Percentiles rank a stretch among this genome's conserved stretches.
phyloP scores from a whole-genome alignment of 768 basidiomycete genomes.

The Tephrocybe sp. region DNA sequence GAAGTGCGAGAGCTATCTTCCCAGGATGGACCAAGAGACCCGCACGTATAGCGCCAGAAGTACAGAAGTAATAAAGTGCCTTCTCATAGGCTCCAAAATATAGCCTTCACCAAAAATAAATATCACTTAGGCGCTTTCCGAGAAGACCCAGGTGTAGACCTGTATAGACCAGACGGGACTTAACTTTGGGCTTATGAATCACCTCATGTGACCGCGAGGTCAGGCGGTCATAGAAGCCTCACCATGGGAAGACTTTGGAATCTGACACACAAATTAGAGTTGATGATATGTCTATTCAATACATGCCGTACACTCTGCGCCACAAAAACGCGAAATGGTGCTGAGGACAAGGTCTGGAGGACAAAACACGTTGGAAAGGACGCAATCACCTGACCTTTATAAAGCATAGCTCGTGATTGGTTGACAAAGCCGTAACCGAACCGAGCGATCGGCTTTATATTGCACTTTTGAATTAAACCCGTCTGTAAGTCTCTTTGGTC shows the following conservation, averaged over 20 bases:
- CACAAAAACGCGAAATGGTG: not conserved
- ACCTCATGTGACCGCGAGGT: too few species aligned
- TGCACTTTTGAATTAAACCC: conserved; percentile 13
- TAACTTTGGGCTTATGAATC: too few species aligned
- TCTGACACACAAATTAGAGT: not conserved
- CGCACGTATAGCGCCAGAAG: too few species aligned
- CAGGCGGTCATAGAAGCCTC: not conserved
- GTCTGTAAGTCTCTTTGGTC: conserved; percentile 6
- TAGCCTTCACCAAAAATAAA: too few species aligned
- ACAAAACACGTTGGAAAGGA: not conserved
- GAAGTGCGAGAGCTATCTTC: too few species aligned
- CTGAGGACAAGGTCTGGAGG: not conserved
- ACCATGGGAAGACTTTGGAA: conserved; percentile 1
- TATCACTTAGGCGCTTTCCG: too few species aligned
- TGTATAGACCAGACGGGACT: too few species aligned
- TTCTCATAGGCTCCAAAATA: too few species aligned
- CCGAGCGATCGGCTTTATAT: conserved; percentile 4
- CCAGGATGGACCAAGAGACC: too few species aligned
- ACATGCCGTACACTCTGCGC: not conserved
- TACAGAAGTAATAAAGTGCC: too few species aligned
- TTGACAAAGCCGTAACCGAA: conserved; percentile 16
- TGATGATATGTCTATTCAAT: too few species aligned
- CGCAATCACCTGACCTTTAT: conserved; percentile 8
- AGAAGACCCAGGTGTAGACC: too few species aligned
- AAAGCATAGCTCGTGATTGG: conserved; percentile 19